Evolutionary conservation across 139 green algal genomes (phyloP), one percentile per base, ranked within the genome.

Genomic region (Chlamydomonas sp.): DNA sequence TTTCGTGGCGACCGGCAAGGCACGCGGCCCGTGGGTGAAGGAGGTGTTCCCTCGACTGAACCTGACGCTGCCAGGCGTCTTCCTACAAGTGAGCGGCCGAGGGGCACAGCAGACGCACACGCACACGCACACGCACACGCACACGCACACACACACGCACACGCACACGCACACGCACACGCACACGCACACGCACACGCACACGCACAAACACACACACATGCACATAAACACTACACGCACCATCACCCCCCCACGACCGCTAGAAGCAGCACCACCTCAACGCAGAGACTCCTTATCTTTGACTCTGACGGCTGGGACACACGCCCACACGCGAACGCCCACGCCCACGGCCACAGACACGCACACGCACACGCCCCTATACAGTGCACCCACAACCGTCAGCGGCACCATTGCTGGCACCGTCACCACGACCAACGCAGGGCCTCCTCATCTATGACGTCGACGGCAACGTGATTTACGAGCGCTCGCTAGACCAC

Each of bases 1-100:
- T n/a, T n/a, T 92, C 2, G 67, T 94, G 4, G 88, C 88, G 0
- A 95, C 89, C 2, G 89, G 89, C 59, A 95, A 94, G 67, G 87
- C 89, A 0, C 54, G 83, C 6, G 85, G 87, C 1, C 83, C 85
- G 1, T 94, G 88, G 88, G 59, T 70, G 31, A 30, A 60, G 2
- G 62, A 88, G 5, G 77, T 85, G 26, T 64, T 85, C n/a, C 79
- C 81, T 0, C 63, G 70, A 6, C 69, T 87, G 10, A 70, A 54
- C 29, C 35, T 72, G 37, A 22, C 22, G 8, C 74, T 82, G 36
- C 81, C 81, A 4, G 76, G 76, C 0, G 72, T 83, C 0, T 87
- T 85, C 70, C 71, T 89, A 34, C 83, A 91, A 35, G 69, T 48
- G 48, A 6, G 47, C 36, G 33, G 30, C 22, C n/a, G n/a, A n/a